phyloP scores from a whole-genome alignment of 164 flowering plant species.

The Malania oleifera region DNA sequence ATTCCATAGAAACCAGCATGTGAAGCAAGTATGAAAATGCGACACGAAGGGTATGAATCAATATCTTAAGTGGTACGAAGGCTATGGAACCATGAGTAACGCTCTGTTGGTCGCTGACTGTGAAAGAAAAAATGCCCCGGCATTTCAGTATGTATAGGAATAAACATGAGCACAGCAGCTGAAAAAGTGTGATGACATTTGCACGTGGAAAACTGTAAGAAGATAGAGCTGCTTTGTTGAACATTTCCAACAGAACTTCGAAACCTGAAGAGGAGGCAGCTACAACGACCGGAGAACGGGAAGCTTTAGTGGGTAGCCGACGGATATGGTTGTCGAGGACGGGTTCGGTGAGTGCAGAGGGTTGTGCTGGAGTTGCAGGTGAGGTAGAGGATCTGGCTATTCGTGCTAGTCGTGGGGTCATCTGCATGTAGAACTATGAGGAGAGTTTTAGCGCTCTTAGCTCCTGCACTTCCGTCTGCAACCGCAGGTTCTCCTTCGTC shows the following conservation, averaged over 20 bases:
- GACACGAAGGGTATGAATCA: slow-evolving; percentile 61
- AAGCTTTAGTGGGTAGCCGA: too few species aligned
- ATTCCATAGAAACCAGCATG: slow-evolving; percentile 85
- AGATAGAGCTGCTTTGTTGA: slow-evolving; percentile 50
- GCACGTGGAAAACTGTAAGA: slow-evolving; percentile 40
- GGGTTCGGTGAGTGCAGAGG: too few species aligned
- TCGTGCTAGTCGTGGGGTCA: too few species aligned
- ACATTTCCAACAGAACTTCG: slow-evolving; percentile 44
- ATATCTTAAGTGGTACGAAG: slow-evolving; percentile 47
- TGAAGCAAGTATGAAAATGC: slow-evolving; percentile 60
- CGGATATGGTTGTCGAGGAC: too few species aligned
- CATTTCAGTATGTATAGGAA: slow-evolving; percentile 61
- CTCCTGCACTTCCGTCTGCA: too few species aligned
- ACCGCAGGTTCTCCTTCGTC: too few species aligned
- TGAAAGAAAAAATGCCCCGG: slow-evolving; percentile 58
- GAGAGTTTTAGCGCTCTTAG: too few species aligned
- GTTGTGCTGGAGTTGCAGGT: too few species aligned
- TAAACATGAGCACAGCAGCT: slow-evolving; percentile 55
- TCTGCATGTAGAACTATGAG: too few species aligned
- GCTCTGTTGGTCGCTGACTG: slow-evolving; percentile 31
- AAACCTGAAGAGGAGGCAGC: too few species aligned
- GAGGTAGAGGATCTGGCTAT: too few species aligned
- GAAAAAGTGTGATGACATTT: slow-evolving; percentile 47
- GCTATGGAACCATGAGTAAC: slow-evolving; percentile 22
- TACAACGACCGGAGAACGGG: too few species aligned